Evolutionary conservation across 225 moss, liverwort and hornwort species (phyloP).

Genomic region (Physcomitrium patens): DNA sequence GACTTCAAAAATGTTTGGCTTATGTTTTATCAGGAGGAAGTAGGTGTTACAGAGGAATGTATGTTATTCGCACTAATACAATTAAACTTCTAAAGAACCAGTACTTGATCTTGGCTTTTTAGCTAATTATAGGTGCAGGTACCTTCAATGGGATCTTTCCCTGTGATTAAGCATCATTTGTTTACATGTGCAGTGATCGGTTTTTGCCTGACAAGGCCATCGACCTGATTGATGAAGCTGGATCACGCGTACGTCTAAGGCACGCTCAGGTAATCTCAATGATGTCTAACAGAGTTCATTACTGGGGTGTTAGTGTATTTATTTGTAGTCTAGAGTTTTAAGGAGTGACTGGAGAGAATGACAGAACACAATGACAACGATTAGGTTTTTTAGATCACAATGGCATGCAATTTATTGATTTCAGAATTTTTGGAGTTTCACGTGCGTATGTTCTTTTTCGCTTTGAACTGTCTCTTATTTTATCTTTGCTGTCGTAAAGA

Average conservation of each 20-base stretch:
- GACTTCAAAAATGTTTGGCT: background rate
- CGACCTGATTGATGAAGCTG: constrained; percentile 96
- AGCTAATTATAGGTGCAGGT: background rate
- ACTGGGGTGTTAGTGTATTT: background rate
- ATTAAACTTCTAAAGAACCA: background rate
- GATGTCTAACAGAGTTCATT: background rate
- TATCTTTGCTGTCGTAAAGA: background rate
- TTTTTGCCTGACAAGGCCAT: constrained; percentile 98
- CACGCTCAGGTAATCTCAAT: constrained; percentile 78
- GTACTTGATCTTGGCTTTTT: background rate
- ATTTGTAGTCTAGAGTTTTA: background rate
- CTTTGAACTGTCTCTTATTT: background rate
- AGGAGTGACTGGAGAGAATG: background rate
- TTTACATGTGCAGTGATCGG: constrained; percentile 73
- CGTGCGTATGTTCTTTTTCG: background rate
- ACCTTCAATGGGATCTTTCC: background rate
- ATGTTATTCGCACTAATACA: background rate
- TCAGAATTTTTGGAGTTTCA: background rate
- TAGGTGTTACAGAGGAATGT: background rate
- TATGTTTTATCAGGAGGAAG: background rate
- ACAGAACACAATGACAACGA: no score
- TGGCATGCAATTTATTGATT: background rate
- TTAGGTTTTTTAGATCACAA: no score
- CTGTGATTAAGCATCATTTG: constrained; percentile 2
- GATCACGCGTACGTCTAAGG: constrained; percentile 90